Conservation (phyloP, 768 basidiomycete genomes). For the Boletus barrowsii region DNA sequence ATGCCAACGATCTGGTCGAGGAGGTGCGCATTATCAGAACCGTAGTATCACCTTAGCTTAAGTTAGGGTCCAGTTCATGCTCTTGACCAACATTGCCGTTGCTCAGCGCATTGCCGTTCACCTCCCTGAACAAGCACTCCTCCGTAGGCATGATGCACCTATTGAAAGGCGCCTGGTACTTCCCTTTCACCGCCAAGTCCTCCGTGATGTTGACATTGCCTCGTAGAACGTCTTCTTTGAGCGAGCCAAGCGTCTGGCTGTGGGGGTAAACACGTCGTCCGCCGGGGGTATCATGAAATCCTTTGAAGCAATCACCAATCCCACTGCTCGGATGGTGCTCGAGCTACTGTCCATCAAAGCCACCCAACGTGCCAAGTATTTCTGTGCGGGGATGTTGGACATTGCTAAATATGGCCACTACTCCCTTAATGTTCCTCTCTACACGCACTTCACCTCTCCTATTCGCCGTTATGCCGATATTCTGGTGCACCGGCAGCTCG, state of each 20-base stretch:
- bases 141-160: constrained; percentile 91
- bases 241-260: constrained; percentile 81
- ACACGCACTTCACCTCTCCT: constrained; percentile 91
- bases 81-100: constrained; percentile 84
- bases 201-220: constrained; percentile 7
- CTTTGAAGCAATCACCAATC: constrained; percentile 69
- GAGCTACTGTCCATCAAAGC: constrained; percentile 85
- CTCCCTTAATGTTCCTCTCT: constrained; percentile 84
- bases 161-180: constrained; percentile 83
- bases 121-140: constrained; percentile 94
- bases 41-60: constrained; percentile 1
- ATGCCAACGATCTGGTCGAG: constrained; percentile 82
- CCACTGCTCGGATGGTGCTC: constrained; percentile 72
- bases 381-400: constrained; percentile 98
- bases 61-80: constrained; percentile 70
- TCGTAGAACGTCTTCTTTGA: constrained; percentile 69
- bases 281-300: constrained; percentile 82
- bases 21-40: constrained; percentile 55
- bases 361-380: constrained; percentile 95
- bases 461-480: constrained; percentile 93
- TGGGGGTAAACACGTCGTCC: constrained; percentile 75
- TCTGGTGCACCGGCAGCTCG: constrained; percentile 93
- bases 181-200: neutral
- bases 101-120: constrained; percentile 93
- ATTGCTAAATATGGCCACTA: constrained; percentile 98